These are phyloP conservation scores for Penicillium hordei DNA, from an alignment of 2,329 filamentous ascomycete species.

Conservation along the genomic window DNA sequence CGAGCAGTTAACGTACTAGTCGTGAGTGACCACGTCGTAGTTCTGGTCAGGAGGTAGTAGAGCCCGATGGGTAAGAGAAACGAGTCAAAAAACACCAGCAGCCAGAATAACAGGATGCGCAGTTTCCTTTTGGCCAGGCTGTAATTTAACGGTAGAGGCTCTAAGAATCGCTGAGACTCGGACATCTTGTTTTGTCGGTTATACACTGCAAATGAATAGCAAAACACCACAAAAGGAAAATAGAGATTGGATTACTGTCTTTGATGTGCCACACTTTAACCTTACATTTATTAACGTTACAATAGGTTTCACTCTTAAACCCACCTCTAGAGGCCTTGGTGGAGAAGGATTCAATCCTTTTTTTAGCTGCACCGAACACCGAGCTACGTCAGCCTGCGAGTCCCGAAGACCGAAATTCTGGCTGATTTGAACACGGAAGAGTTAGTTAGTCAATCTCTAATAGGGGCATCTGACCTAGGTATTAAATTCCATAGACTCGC, in stretches of 20 bases:
- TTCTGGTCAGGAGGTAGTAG: background rate
- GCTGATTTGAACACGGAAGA: no score
- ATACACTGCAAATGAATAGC: no score
- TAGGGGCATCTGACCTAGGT: background rate
- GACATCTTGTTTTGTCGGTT: background rate
- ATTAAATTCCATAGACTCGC: background rate
- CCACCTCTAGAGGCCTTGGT: background rate
- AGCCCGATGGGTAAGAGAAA: background rate
- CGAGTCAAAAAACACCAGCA: background rate
- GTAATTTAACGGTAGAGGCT: background rate
- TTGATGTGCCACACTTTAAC: no score
- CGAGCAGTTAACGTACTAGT: background rate
- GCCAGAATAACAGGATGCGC: background rate
- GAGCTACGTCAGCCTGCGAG: background rate
- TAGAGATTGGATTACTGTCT: no score
- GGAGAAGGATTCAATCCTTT: background rate
- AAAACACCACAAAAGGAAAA: no score
- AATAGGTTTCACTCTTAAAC: no score
- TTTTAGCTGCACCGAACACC: background rate
- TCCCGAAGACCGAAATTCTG: background rate
- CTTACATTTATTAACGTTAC: no score
- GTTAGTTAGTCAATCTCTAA: no score
- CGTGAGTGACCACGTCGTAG: background rate
- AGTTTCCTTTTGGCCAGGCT: background rate
- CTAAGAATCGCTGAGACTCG: background rate